Evolutionary conservation across 345 rosid genomes (phyloP).

Genomic region (Gossypium raimondii): DNA sequence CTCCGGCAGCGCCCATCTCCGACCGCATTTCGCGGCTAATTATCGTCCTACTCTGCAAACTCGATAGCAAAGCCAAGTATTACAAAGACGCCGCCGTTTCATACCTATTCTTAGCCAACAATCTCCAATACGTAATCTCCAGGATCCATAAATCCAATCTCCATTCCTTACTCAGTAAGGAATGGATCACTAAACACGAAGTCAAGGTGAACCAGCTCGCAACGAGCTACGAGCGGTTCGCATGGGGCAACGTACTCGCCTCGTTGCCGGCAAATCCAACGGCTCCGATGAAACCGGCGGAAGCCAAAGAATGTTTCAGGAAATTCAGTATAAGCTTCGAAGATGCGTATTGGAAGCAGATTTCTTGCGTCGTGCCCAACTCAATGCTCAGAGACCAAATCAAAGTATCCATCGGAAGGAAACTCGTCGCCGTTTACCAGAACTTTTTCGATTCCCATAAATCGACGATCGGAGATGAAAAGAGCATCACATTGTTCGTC

Average conservation of each 20-base stretch:
- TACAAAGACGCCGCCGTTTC: constrained; percentile 47
- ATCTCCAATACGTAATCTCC: constrained; percentile 50
- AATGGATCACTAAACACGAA: constrained; percentile 48
- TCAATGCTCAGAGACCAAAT: constrained; percentile 49
- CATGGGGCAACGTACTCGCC: constrained; percentile 40
- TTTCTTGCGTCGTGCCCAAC: constrained; percentile 41
- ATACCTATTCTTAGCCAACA: constrained; percentile 71
- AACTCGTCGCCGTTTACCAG: constrained; percentile 39
- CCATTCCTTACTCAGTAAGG: constrained; percentile 46
- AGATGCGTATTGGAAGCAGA: constrained; percentile 48
- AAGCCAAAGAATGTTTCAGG: constrained; percentile 37
- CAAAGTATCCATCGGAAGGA: constrained; percentile 35
- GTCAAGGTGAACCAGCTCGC: constrained; percentile 44
- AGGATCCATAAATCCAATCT: constrained; percentile 49
- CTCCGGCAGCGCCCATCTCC: constrained; percentile 35
- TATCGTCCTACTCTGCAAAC: constrained; percentile 55
- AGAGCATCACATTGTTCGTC: constrained; percentile 22
- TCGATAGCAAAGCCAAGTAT: constrained; percentile 53
- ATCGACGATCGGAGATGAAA: constrained; percentile 25
- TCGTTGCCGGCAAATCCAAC: constrained; percentile 44
- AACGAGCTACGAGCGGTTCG: constrained; percentile 48
- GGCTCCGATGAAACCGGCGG: constrained; percentile 29
- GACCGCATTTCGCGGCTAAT: constrained; percentile 50
- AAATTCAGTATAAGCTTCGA: constrained; percentile 50
- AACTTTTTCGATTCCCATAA: constrained; percentile 43